Conservation (phyloP, 768 basidiomycete species). For the Dioszegia hungarica region DNA sequence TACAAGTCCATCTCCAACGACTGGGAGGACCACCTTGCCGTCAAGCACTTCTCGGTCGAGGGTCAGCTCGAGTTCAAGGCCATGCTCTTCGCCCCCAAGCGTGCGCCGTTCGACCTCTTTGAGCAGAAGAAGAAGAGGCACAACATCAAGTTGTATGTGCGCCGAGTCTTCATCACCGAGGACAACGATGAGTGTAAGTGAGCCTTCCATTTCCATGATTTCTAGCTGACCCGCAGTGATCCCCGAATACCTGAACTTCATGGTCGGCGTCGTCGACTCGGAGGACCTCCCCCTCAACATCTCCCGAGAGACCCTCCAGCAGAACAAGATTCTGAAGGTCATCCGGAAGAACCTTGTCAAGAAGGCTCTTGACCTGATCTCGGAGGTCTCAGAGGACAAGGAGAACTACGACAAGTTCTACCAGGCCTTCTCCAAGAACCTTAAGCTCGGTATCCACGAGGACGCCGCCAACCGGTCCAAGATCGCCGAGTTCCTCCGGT, state of each 20-base stretch:
- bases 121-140: slow-evolving; percentile 99
- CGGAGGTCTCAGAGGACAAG: slow-evolving; percentile 98
- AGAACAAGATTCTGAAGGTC: slow-evolving; percentile 97
- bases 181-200: slow-evolving; percentile 80
- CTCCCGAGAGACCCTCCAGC: slow-evolving; percentile 98
- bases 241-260: slow-evolving; percentile 98
- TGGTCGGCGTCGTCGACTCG: slow-evolving; percentile 99
- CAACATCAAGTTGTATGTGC: slow-evolving; percentile 99
- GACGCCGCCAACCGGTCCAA: slow-evolving; percentile 98
- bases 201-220: neutral
- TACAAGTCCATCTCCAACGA: slow-evolving; percentile 99
- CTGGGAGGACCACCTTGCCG: slow-evolving; percentile 99
- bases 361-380: slow-evolving; percentile 91
- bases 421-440: slow-evolving; percentile 95
- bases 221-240: slow-evolving; percentile 25
- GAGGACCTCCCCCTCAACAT: slow-evolving; percentile 99
- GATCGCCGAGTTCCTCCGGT: slow-evolving; percentile 97
- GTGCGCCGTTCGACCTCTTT: slow-evolving; percentile 98
- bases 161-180: slow-evolving; percentile 99
- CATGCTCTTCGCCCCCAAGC: slow-evolving; percentile 94
- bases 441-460: slow-evolving; percentile 99
- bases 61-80: slow-evolving; percentile 99
- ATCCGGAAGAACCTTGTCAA: slow-evolving; percentile 95
- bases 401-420: slow-evolving; percentile 78
- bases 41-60: slow-evolving; percentile 99